Percentiles rank a stretch among this genome's conserved stretches.
These are phyloP conservation scores for Penicilliopsis zonata DNA, from an alignment of 495 filamentous ascomycete genomes.

Conservation along the genomic window DNA sequence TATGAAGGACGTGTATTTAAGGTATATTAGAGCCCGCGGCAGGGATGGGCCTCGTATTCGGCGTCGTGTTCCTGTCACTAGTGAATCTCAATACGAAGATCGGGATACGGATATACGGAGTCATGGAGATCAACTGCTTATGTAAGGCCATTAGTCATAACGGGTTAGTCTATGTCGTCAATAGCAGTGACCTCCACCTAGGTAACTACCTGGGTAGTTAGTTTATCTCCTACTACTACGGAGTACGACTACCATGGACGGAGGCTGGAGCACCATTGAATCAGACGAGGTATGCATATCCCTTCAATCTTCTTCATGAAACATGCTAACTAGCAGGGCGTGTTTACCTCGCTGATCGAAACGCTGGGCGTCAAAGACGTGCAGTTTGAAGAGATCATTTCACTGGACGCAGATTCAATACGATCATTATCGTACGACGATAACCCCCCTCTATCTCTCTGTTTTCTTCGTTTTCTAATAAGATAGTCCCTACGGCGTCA, in stretches of 20 bases:
- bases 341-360: conserved; percentile 90
- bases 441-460: conserved; percentile 1
- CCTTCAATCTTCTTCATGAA: neutral
- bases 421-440: conserved; percentile 52
- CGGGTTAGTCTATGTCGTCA: no score
- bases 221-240: no score
- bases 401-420: conserved; percentile 72
- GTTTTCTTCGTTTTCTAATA: neutral
- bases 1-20: no score
- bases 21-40: no score
- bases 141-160: no score
- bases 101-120: no score
- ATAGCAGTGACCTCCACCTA: no score
- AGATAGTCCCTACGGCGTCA: conserved; percentile 84
- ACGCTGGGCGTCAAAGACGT: conserved; percentile 85
- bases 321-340: conserved; percentile 47
- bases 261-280: conserved; percentile 73
- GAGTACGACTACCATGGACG: conserved; percentile 33
- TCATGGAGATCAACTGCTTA: no score
- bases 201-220: no score
- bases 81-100: no score
- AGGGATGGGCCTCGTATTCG: no score
- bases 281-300: conserved; percentile 76
- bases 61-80: no score
- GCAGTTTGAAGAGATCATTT: conserved; percentile 94